Evolutionary conservation across 75 land plant genomes (phyloP), one percentile per base, ranked within the genome.

Genomic region (Picea glauca): DNA sequence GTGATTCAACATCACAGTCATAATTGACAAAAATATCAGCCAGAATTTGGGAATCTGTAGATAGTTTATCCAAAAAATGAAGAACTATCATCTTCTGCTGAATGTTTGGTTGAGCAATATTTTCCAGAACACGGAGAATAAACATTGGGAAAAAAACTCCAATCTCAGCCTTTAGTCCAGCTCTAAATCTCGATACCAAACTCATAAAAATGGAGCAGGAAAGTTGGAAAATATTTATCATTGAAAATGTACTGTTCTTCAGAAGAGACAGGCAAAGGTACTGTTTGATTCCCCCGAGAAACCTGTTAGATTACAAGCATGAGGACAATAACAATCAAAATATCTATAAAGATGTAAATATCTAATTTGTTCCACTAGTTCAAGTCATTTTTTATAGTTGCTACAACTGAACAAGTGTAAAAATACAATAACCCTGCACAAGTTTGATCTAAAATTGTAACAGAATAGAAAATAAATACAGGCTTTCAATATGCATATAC

Each of bases 61-160:
- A 87, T 3, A 91, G 84, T 73, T 86, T 91, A 58, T 88, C 93
- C 78, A 93, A 35, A 61, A 89, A 75, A 72, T 82, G 85, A 60
- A 93, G 87, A 54, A 92, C 90, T 50, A 87, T 91, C 90, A 90
- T 87, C 76, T 91, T 93, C 81, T 93, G 96, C 68, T 87, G 67
- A 62, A 87, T 86, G 81, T 91, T 93, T 30, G 96, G 93, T 83
- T 91, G 93, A 60, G 83, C 83, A 63, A 91, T 90, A 86, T 93
- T 93, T 64, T 91, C 96, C 21, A 93, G 83, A 56, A 89, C 90
- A 17, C 96, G 86, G 20, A 93, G 91, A 74, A 93, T 72, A 30
- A 93, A 87, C 96, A 93, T 93, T 38, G 96, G 96, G 68, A 93
- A 93, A 76, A 93, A 93, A 21, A 93, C 90, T 23, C 93, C 96